phyloP scores from a whole-genome alignment of 2,329 filamentous ascomycete species.

The Cyanodermella asteris region DNA sequence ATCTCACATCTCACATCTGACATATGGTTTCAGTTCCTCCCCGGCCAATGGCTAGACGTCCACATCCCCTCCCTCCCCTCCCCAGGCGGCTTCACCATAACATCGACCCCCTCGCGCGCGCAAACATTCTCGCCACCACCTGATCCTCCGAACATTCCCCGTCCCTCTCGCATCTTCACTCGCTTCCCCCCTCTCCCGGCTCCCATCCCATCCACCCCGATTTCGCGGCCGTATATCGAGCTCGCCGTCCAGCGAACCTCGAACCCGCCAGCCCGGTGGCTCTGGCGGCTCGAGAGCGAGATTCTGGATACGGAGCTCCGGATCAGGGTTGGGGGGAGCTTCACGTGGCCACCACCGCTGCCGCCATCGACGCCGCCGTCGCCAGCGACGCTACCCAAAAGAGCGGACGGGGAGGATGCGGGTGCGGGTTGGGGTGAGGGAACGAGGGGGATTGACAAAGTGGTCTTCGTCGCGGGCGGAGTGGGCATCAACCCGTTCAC shows the following conservation, averaged over 20 bases:
- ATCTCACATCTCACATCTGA: not conserved
- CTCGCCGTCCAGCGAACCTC: conserved; percentile 56
- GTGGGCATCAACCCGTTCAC: conserved; percentile 70
- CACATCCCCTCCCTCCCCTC: conserved; percentile 46
- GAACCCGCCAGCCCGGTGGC: conserved; percentile 47
- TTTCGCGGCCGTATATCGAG: conserved; percentile 47
- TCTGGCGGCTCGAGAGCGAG: conserved; percentile 37
- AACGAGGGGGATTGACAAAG: conserved; percentile 36
- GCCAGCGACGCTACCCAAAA: no score
- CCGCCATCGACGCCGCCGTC: conserved; percentile 6
- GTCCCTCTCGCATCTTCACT: conserved; percentile 10
- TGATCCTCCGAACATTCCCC: conserved; percentile 5
- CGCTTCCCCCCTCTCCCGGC: conserved; percentile 7
- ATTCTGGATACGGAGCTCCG: conserved; percentile 37
- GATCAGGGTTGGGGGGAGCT: conserved; percentile 60
- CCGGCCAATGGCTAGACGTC: conserved; percentile 79
- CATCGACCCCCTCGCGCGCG: conserved; percentile 44
- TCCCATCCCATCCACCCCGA: conserved; percentile 7
- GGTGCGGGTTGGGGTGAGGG: no score
- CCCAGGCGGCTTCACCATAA: conserved; percentile 75
- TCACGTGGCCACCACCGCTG: conserved; percentile 48
- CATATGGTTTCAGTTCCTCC: conserved; percentile 47
- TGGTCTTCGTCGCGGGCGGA: conserved; percentile 60
- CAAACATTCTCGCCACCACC: conserved; percentile 10
- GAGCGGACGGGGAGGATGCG: no score